Percentiles rank a stretch among this genome's conserved stretches.
These are phyloP conservation scores for Talaromyces sp. DNA, from an alignment of 2,329 filamentous ascomycete genomes.

Conservation along the genomic window DNA sequence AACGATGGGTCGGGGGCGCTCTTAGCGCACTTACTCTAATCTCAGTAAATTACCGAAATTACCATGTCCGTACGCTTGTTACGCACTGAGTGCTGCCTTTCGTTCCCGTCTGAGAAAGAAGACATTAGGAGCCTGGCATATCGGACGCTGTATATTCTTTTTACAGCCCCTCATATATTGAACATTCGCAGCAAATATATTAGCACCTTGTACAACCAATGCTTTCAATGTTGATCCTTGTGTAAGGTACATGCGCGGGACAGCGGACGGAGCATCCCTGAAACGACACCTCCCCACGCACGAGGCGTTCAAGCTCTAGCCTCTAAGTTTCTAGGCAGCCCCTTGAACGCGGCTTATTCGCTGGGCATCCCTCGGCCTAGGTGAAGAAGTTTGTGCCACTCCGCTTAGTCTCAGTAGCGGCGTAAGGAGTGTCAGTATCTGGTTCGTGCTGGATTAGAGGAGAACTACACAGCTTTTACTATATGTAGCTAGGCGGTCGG, in stretches of 20 bases:
- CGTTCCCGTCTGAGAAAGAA: background rate
- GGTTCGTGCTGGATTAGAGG: background rate
- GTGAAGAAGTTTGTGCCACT: background rate
- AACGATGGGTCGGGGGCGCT: background rate
- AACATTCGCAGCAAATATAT: background rate
- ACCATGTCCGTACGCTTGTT: background rate
- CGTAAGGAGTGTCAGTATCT: background rate
- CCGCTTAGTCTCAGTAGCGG: background rate
- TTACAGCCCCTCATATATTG: background rate
- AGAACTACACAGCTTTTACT: background rate
- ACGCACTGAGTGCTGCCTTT: background rate
- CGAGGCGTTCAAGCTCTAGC: background rate
- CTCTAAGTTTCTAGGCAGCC: background rate
- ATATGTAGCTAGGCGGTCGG: background rate
- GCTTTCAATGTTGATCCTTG: background rate
- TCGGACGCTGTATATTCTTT: background rate
- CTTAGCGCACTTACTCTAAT: slow-evolving; percentile 1
- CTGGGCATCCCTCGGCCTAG: background rate
- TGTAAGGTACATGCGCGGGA: background rate
- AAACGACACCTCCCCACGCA: background rate
- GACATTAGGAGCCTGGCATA: background rate
- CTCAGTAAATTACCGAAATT: slow-evolving; percentile 1
- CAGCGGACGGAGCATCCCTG: background rate
- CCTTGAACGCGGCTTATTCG: slow-evolving; percentile 1
- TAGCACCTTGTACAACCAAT: background rate